phyloP scores from a whole-genome alignment of 2,329 filamentous ascomycete genomes.

The Mollisiaceae sp. region DNA sequence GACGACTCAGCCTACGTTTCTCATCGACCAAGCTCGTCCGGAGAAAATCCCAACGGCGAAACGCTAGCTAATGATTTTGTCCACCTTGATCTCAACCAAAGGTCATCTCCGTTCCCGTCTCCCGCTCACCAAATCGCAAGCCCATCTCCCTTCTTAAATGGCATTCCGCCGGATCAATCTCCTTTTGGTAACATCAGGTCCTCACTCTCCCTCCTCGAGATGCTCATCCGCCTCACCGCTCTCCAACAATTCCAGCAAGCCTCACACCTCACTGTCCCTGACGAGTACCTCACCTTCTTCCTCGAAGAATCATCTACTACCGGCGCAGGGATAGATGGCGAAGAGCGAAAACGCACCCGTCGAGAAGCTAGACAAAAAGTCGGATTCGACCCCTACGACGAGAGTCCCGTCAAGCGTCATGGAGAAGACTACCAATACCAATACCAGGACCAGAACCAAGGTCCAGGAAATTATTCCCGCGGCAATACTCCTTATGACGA shows the following conservation, averaged over 20 bases:
- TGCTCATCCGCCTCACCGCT: slow-evolving; percentile 71
- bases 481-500: slow-evolving; percentile 34
- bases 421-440: slow-evolving; percentile 69
- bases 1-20: slow-evolving; percentile 36
- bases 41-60: slow-evolving; percentile 16
- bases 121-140: slow-evolving; percentile 15
- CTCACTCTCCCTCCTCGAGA: slow-evolving; percentile 74
- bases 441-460: slow-evolving; percentile 24
- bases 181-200: slow-evolving; percentile 61
- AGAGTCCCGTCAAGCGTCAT: slow-evolving; percentile 65
- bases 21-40: slow-evolving; percentile 32
- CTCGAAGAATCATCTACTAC: slow-evolving; percentile 70
- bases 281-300: slow-evolving; percentile 78
- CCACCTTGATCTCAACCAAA: slow-evolving; percentile 36
- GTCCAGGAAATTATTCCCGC: slow-evolving; percentile 18
- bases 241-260: slow-evolving; percentile 78
- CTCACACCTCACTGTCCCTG: slow-evolving; percentile 72
- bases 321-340: slow-evolving; percentile 65
- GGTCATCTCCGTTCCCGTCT: slow-evolving; percentile 29
- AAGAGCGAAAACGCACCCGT: slow-evolving; percentile 63
- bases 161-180: slow-evolving; percentile 33
- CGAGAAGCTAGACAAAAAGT: slow-evolving; percentile 65
- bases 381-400: slow-evolving; percentile 75
- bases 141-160: not conserved
- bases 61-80: slow-evolving; percentile 30